A percentile compares a stretch with the other conserved stretches of the same genome.
phyloP scores from a whole-genome alignment of 208 protist genomes.

The Leptomonas seymouri region DNA sequence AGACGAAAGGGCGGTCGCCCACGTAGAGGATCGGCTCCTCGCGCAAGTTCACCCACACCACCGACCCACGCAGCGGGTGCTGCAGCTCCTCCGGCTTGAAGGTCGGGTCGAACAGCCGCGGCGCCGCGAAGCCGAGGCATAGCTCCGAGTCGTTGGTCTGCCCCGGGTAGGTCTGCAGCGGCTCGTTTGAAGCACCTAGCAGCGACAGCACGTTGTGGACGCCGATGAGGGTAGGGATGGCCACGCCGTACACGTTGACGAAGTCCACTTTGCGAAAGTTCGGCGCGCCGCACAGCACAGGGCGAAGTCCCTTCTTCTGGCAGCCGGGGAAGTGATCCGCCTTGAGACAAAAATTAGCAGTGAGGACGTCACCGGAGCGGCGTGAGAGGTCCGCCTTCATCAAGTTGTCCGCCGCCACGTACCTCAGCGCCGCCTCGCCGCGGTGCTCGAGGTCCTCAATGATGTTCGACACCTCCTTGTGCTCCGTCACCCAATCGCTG shows the following conservation, averaged over 20 bases:
- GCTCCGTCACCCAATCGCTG: slow-evolving; percentile 67
- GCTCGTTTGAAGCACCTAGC: slow-evolving; percentile 75
- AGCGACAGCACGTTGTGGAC: slow-evolving; percentile 90
- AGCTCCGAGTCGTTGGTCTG: slow-evolving; percentile 83
- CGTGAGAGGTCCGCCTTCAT: slow-evolving; percentile 76
- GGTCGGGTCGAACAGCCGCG: slow-evolving; percentile 76
- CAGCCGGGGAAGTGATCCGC: slow-evolving; percentile 91
- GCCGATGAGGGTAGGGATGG: slow-evolving; percentile 82
- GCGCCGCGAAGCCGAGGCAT: slow-evolving; percentile 77
- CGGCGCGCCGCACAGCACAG: slow-evolving; percentile 81
- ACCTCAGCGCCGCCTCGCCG: slow-evolving; percentile 70
- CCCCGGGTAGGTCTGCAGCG: slow-evolving; percentile 66
- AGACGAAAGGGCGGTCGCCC: slow-evolving; percentile 85
- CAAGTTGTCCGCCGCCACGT: slow-evolving; percentile 64
- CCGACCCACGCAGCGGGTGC: slow-evolving; percentile 72
- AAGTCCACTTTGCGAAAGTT: slow-evolving; percentile 87
- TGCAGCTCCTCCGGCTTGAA: slow-evolving; percentile 69
- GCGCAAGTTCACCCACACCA: slow-evolving; percentile 91
- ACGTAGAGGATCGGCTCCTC: slow-evolving; percentile 91
- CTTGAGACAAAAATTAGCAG: slow-evolving; percentile 88
- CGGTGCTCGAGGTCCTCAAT: slow-evolving; percentile 69
- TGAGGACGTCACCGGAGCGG: slow-evolving; percentile 82
- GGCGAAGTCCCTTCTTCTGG: slow-evolving; percentile 87
- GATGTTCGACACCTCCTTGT: slow-evolving; percentile 79
- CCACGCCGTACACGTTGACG: slow-evolving; percentile 88